A percentile compares a stretch with the other conserved stretches of the same genome.
Evolutionary conservation across 371 early-diverging fungal genomes (phyloP).

Genomic region (Mucor sp.): DNA sequence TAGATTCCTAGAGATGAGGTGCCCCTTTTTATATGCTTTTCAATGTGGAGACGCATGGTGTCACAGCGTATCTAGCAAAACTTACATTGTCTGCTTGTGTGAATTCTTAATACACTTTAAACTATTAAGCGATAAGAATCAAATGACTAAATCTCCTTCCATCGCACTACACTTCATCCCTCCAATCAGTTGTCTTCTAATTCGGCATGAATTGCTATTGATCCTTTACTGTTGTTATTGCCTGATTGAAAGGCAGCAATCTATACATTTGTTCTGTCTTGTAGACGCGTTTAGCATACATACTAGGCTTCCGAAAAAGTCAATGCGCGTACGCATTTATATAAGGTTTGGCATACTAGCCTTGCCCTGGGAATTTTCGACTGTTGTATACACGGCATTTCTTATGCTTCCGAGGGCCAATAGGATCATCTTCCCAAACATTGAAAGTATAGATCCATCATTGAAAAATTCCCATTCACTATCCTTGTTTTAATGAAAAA

Average conservation of each 20-base stretch:
- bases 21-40: background rate
- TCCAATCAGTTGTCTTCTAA: background rate
- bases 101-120: background rate
- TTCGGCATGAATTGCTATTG: background rate
- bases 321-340: background rate
- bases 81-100: background rate
- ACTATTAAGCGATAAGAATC: slow-evolving; percentile 1
- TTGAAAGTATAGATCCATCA: background rate
- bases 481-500: no score
- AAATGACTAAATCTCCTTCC: background rate
- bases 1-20: background rate
- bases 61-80: background rate
- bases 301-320: background rate
- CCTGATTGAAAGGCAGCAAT: background rate
- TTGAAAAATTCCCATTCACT: background rate
- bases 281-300: background rate
- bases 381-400: background rate
- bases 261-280: no score
- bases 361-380: background rate
- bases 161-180: no score
- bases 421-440: background rate
- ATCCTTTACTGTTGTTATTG: background rate
- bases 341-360: background rate
- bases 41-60: background rate
- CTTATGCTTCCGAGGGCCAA: background rate